A percentile compares a stretch with the other conserved stretches of the same genome.
These are phyloP conservation scores for Yamadazyma sp. DNA, from an alignment of 1,139 yeast genomes.

Conservation along the genomic window DNA sequence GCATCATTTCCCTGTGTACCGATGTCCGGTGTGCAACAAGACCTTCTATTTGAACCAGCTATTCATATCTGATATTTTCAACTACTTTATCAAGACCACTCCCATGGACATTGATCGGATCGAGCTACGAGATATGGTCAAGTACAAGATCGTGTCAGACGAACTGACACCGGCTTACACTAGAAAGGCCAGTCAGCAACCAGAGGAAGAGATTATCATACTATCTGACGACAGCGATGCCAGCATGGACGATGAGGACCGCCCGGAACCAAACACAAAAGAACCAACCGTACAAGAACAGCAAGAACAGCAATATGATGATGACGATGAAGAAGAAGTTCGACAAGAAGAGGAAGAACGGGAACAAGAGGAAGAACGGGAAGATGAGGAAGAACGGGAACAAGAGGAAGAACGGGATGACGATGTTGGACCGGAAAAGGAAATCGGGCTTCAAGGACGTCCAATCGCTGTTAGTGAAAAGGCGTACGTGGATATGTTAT, in stretches of 20 bases:
- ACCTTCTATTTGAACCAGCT: constrained; percentile 36
- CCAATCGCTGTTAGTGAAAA: no score
- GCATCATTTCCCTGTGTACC: constrained; percentile 24
- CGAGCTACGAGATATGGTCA: constrained; percentile 37
- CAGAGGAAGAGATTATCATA: constrained; percentile 26
- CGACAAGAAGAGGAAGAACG: no score
- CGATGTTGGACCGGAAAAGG: no score
- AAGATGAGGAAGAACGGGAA: no score
- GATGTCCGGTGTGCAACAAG: constrained; percentile 44
- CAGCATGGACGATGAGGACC: background rate
- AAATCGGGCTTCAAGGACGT: no score
- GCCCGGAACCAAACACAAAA: background rate
- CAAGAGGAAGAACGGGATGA: no score
- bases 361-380: no score
- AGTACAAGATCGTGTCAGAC: constrained; percentile 37
- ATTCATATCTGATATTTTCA: constrained; percentile 41
- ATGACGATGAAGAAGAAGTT: no score
- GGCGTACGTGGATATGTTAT: no score
- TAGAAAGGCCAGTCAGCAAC: constrained; percentile 8
- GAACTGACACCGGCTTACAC: constrained; percentile 5
- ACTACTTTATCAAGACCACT: constrained; percentile 43
- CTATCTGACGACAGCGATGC: constrained; percentile 25
- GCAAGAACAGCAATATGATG: no score
- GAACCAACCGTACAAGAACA: no score
- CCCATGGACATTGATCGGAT: constrained; percentile 35